These are phyloP conservation scores for Ustilago shanxiensis DNA, from an alignment of 1,284 basidiomycete species.

Conservation along the genomic window DNA sequence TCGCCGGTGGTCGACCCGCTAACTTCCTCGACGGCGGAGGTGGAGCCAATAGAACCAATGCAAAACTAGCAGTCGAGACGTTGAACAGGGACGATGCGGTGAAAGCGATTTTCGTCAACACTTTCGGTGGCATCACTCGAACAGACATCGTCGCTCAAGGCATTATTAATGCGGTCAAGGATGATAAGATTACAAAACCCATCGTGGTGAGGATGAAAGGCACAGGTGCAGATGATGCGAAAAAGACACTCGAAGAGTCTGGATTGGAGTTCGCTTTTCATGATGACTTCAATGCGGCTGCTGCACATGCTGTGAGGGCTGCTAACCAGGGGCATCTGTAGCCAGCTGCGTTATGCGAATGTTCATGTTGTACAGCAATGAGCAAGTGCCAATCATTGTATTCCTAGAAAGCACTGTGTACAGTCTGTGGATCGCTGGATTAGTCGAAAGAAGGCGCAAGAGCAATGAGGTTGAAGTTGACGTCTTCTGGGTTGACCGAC, in stretches of 20 bases:
- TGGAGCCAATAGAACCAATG: constrained; percentile 52
- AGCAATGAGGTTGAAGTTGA: constrained; percentile 68
- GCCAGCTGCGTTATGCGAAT: not conserved
- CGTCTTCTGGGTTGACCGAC: constrained; percentile 57
- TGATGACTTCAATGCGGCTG: constrained; percentile 59
- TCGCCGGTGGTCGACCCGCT: constrained; percentile 52
- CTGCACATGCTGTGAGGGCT: constrained; percentile 53
- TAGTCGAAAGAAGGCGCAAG: constrained; percentile 44
- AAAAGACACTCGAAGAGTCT: constrained; percentile 34
- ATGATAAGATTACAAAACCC: constrained; percentile 55
- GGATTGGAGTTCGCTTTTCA: constrained; percentile 49
- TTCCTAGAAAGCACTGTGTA: not conserved
- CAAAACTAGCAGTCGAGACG: constrained; percentile 56
- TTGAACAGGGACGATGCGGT: constrained; percentile 55
- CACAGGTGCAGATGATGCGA: constrained; percentile 53
- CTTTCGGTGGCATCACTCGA: constrained; percentile 58
- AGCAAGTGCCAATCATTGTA: not conserved
- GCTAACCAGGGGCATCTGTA: constrained; percentile 45
- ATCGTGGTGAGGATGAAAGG: constrained; percentile 58
- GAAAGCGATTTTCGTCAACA: constrained; percentile 60
- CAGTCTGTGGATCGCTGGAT: not conserved
- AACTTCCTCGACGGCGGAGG: constrained; percentile 64
- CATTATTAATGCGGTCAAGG: constrained; percentile 54
- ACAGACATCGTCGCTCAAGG: constrained; percentile 60
- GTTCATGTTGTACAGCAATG: too few relatives aligned